Base-by-base conservation (phyloP, 2,329 filamentous ascomycete species). In the Shiraia bambusicola region DNA sequence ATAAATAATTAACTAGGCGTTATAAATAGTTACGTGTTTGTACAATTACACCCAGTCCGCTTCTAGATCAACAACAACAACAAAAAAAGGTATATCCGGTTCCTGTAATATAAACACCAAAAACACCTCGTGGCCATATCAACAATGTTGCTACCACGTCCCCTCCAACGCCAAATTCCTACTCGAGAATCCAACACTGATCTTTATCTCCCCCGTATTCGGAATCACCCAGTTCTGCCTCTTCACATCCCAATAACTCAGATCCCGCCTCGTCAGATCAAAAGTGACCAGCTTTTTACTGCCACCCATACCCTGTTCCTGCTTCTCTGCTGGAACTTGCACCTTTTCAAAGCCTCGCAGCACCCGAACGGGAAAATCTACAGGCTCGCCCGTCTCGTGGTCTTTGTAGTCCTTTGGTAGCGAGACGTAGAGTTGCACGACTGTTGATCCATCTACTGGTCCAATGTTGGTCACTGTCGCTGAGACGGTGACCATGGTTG, bases 391-490 rank as follows among this genome's bases (percentile, higher is more conserved):
- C 10, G 72, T 72, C 37, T 68, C 66, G 0, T 58, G 51, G 36
- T 74, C 71, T n/a, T 52, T 58, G 40, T 72, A 71, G 37, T 63
- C 47, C 6, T 69, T 47, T 0, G 80, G 76, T 28, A 73, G 74
- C 6, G 66, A 70, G 22, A 81, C 50, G 52, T 84, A 84, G 3
- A 82, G 58, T 47, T 84, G 81, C 2, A 80, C 77, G 2, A 83
- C 79, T 12, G 74, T 69, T 11, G 74, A 70, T 25, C 80, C 80
- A 3, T 68, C 61, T 0, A 74, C 56, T 0, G 71, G 69, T n/a
- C 86, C 86, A 0, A 74, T 81, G 63, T 89, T 89, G 32, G 72
- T 76, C 3, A 89, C 65, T 0, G 71, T 73, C 3, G 83, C 69
- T 0, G 69, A 71, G 2, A 80, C 76, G 2, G 69, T 59, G 42